Conservation (phyloP, 805 yeast genomes). For the Candida xyloterini region DNA sequence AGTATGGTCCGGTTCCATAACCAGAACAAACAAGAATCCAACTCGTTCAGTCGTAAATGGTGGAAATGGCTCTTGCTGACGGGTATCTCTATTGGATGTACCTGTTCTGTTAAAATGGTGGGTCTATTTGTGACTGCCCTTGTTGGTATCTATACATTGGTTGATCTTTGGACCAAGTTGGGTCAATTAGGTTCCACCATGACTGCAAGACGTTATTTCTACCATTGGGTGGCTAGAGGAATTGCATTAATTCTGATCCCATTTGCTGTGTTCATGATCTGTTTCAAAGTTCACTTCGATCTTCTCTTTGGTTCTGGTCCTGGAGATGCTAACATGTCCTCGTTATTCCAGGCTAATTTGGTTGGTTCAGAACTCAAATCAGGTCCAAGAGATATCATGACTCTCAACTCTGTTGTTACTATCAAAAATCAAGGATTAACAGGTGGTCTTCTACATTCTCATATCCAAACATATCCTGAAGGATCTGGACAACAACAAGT, state of each 20-base stretch:
- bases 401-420: conserved; percentile 60
- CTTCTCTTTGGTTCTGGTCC: conserved; percentile 71
- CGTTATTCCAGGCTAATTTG: conserved; percentile 85
- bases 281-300: conserved; percentile 75
- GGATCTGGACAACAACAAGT: conserved; percentile 94
- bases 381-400: conserved; percentile 63
- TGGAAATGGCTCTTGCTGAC: conserved; percentile 89
- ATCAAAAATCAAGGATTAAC: conserved; percentile 69
- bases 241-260: conserved; percentile 66
- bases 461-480: conserved; percentile 78
- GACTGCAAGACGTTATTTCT: conserved; percentile 45
- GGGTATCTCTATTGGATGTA: conserved; percentile 85
- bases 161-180: conserved; percentile 86
- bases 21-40: conserved; percentile 43
- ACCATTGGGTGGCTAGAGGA: conserved; percentile 67
- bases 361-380: conserved; percentile 59
- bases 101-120: conserved; percentile 93
- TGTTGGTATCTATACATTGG: conserved; percentile 86
- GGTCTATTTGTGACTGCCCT: conserved; percentile 86
- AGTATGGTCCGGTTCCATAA: conserved; percentile 71
- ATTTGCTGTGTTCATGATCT: conserved; percentile 53
- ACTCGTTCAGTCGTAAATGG: conserved; percentile 72
- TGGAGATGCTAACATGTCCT: conserved; percentile 89
- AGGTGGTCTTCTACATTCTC: conserved; percentile 83
- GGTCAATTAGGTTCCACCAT: conserved; percentile 56